phyloP scores from a whole-genome alignment of 2,329 filamentous ascomycete genomes.

The Simplicillium sp. region DNA sequence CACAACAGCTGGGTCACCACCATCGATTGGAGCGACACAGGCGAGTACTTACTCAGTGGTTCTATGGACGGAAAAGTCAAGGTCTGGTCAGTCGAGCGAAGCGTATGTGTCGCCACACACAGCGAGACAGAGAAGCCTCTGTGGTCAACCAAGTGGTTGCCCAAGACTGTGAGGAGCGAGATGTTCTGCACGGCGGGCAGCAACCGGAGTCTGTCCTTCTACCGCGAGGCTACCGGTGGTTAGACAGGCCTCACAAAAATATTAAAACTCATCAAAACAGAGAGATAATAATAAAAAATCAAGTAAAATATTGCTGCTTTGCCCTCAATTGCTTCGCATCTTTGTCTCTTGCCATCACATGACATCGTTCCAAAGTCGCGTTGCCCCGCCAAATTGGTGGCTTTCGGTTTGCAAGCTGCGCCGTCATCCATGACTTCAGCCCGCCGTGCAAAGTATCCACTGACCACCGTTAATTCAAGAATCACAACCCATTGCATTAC shows the following conservation, averaged over 20 bases:
- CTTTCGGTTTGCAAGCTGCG: neutral
- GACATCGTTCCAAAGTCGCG: constrained; percentile 37
- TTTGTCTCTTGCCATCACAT: constrained; percentile 29
- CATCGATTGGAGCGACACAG: constrained; percentile 86
- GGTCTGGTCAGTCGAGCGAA: constrained; percentile 84
- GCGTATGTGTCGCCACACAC: constrained; percentile 83
- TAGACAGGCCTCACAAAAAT: neutral
- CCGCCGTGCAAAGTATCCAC: neutral
- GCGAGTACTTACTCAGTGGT: constrained; percentile 82
- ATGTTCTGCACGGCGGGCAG: constrained; percentile 73
- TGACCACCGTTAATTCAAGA: constrained; percentile 4
- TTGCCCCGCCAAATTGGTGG: constrained; percentile 42
- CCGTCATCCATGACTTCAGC: neutral
- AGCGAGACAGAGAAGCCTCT: constrained; percentile 79
- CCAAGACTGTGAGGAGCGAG: constrained; percentile 58
- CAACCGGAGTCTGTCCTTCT: constrained; percentile 69
- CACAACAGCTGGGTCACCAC: constrained; percentile 84
- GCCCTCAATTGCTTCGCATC: neutral
- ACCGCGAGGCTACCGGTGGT: constrained; percentile 70
- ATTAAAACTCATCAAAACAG: neutral
- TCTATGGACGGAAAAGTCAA: constrained; percentile 91
- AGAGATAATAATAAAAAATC: neutral
- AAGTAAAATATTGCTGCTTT: neutral
- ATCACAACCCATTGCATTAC: neutral
- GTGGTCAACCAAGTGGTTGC: constrained; percentile 79